Evolutionary conservation across 2,329 filamentous ascomycete genomes (phyloP), one percentile per base, ranked within the genome.

Genomic region (Colletotrichum phormii): DNA sequence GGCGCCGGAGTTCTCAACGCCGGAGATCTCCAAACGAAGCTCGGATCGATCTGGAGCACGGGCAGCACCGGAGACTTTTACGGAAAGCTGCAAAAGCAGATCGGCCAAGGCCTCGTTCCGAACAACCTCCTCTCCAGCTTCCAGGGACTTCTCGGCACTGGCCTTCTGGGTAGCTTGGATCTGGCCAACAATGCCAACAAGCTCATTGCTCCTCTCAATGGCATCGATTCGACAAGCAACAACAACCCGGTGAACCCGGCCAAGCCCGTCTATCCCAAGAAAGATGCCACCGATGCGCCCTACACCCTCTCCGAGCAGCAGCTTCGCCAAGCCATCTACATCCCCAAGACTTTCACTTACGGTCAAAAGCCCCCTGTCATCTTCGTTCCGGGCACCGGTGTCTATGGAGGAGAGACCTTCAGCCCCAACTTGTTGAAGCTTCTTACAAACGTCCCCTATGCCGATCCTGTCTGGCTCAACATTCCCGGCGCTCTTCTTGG

Each of bases 401-500:
- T 82, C 33, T 86, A 85, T 13, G 88, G 85, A 2, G 85, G 84
- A 58, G 78, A 79, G 33, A 83, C 81, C 42, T 89, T 83, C 74
- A 75, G 80, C 9, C 82, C 80, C 67, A 90, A 86, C 76, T 84
- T 88, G 67, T 85, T 84, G 67, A 86, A 87, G 61, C 80, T 90
- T 1, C 79, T 89, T 11, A 77, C 80, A 2, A 80, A 81, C 31
- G 81, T 82, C 1, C 74, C 76, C 29, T 84, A 83, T 66, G 86
- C 81, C 18, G 87, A 89, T 74, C 84, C 86, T 0, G 84, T 89
- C 22, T 90, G 87, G 85, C 80, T 91, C 24, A 90, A 90, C 75
- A 82, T 90, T 15, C 88, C 89, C 0, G 79, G 79, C 1, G 80
- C 82, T 51, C 81, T 86, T 49, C 80, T 89, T 11, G 79, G 75